Percentiles rank a stretch among this genome's conserved stretches.
Conservation (phyloP, 2,329 filamentous ascomycete species). For the Phaeosphaeriaceae sp. region DNA sequence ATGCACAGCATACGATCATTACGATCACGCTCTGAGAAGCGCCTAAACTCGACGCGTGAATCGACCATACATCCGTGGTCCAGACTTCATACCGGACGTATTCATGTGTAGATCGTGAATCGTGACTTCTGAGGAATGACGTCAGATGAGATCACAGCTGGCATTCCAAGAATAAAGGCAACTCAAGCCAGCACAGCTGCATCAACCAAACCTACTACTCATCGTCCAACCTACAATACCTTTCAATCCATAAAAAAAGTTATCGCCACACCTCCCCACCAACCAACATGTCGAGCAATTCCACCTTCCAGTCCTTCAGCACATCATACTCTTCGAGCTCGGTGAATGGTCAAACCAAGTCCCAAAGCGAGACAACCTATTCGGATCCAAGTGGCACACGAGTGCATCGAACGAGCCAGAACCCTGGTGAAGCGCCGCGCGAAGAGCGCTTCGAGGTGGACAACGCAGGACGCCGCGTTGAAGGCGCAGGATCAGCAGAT, state of each 20-base stretch:
- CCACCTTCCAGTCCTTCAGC: constrained; percentile 35
- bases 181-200: neutral
- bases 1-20: neutral
- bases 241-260: neutral
- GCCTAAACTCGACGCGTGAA: neutral
- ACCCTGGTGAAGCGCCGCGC: constrained; percentile 31
- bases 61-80: neutral
- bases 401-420: constrained; percentile 32
- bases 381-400: constrained; percentile 39
- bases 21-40: neutral
- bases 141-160: constrained; percentile 1
- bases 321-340: constrained; percentile 31
- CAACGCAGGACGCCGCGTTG: constrained; percentile 24
- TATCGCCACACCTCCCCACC: neutral
- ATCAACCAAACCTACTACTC: neutral
- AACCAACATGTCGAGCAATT: constrained; percentile 9
- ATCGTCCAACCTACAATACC: neutral
- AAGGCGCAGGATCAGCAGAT: constrained; percentile 7
- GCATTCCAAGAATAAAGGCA: neutral
- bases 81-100: neutral
- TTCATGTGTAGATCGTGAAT: neutral
- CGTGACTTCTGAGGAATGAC: neutral
- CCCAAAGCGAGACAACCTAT: constrained; percentile 30
- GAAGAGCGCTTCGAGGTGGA: constrained; percentile 38
- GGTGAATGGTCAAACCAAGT: constrained; percentile 38